These are phyloP conservation scores for Cyamopsis tetragonoloba DNA, from an alignment of 306 rosid genomes.

Conservation along the genomic window DNA sequence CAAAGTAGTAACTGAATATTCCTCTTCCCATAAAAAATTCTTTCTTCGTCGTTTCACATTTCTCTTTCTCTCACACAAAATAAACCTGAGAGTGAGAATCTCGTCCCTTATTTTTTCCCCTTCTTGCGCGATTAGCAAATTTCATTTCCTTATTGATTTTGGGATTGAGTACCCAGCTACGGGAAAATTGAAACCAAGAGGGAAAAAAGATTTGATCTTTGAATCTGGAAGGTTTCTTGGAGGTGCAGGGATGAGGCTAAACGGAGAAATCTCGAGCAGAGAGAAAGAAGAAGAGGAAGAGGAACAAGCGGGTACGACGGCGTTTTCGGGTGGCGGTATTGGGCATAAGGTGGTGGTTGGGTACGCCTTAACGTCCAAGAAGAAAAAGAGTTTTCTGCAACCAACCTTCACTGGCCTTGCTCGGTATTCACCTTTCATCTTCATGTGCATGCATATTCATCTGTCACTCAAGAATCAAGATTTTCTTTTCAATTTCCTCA, in stretches of 20 bases:
- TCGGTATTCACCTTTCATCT: conserved; percentile 18
- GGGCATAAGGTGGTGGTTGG: conserved; percentile 41
- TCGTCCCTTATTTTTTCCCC: neutral
- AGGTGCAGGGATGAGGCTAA: conserved; percentile 29
- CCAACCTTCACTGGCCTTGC: conserved; percentile 39
- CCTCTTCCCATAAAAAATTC: neutral
- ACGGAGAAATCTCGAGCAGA: conserved; percentile 34
- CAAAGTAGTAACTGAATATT: conserved; percentile 35
- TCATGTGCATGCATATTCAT: conserved; percentile 15
- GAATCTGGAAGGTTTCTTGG: conserved; percentile 16
- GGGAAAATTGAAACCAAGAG: neutral
- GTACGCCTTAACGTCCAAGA: conserved; percentile 47
- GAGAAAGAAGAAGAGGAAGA: conserved; percentile 21
- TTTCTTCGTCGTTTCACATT: neutral
- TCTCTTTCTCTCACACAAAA: no score
- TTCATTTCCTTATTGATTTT: neutral
- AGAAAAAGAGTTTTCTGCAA: conserved; percentile 44
- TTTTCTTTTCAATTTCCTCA: neutral
- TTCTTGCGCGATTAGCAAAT: conserved; percentile 3
- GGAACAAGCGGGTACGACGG: conserved; percentile 20
- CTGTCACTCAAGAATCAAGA: neutral
- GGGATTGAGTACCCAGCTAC: neutral
- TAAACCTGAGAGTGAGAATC: no score
- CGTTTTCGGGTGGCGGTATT: neutral
- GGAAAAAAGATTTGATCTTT: conserved; percentile 12